Conservation (phyloP, 1,284 basidiomycete species). For the Cutaneotrichosporon sp. region DNA sequence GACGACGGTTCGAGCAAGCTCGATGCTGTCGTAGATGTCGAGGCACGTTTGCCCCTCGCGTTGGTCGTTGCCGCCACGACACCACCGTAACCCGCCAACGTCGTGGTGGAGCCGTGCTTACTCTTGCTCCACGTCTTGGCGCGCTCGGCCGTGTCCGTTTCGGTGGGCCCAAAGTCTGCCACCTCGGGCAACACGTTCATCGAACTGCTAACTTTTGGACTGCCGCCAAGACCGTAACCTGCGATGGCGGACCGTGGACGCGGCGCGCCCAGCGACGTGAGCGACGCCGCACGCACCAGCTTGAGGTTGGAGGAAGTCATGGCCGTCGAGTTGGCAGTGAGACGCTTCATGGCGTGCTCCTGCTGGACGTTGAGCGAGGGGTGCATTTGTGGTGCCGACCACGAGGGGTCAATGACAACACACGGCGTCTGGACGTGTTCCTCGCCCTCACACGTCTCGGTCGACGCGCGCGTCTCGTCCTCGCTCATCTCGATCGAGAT, state of each 20-base stretch:
- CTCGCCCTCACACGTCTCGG: background rate
- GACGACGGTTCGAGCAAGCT: background rate
- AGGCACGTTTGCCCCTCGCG: background rate
- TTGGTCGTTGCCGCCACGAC: too few species aligned
- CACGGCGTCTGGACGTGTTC: background rate
- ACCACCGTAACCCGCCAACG: too few species aligned
- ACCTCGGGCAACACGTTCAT: background rate
- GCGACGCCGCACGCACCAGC: slow-evolving; percentile 10
- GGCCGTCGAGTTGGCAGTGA: background rate
- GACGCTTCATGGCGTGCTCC: slow-evolving; percentile 6
- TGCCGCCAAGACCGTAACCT: background rate
- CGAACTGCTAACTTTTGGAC: background rate
- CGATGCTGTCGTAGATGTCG: background rate
- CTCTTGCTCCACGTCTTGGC: slow-evolving; percentile 2
- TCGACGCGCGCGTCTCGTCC: slow-evolving; percentile 7
- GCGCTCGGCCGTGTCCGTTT: background rate
- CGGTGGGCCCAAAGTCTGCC: background rate
- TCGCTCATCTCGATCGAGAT: background rate
- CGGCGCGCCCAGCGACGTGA: slow-evolving; percentile 5
- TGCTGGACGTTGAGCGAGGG: slow-evolving; percentile 3
- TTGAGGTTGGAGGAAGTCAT: slow-evolving; percentile 1
- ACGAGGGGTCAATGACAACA: background rate
- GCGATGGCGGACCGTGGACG: background rate
- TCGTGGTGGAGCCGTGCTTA: background rate
- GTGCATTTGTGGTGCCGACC: background rate